Conservation (phyloP, 495 filamentous ascomycete species). For the Penicillium robsamsonii region DNA sequence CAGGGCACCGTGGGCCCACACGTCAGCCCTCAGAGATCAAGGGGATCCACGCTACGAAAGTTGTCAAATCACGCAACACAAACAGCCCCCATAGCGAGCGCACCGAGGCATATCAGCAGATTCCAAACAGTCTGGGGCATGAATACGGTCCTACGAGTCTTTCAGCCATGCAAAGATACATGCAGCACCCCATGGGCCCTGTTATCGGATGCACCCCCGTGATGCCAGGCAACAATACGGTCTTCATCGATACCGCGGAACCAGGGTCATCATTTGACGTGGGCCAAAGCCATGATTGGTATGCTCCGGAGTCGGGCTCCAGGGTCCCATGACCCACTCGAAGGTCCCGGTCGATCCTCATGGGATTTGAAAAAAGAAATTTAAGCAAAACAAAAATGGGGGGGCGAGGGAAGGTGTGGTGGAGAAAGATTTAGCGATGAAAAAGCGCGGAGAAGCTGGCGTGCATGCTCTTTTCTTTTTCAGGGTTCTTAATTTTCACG, state of each 20-base stretch:
- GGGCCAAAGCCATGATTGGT: conserved; percentile 23
- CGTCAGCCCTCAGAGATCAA: conserved; percentile 56
- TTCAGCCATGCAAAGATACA: conserved; percentile 14
- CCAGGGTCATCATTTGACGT: conserved; percentile 19
- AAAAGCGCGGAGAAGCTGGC: conserved; percentile 10
- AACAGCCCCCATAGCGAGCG: conserved; percentile 18
- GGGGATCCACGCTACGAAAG: conserved; percentile 52
- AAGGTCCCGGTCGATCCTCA: conserved; percentile 24
- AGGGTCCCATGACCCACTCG: conserved; percentile 17
- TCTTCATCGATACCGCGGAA: conserved; percentile 30
- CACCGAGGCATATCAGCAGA: conserved; percentile 7
- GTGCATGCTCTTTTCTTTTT: conserved; percentile 12
- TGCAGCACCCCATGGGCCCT: conserved; percentile 19
- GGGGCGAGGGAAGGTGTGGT: conserved; percentile 4
- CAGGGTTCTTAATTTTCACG: conserved; percentile 4
- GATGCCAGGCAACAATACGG: conserved; percentile 19
- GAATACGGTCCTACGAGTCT: background rate
- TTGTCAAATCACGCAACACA: background rate
- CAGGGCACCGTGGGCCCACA: conserved; percentile 44
- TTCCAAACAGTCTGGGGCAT: background rate
- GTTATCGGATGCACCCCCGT: conserved; percentile 32
- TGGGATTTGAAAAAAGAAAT: conserved; percentile 15
- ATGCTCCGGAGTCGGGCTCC: conserved; percentile 4
- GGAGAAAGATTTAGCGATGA: background rate
- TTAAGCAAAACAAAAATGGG: conserved; percentile 5